A percentile compares a stretch with the other conserved stretches of the same genome.
Evolutionary conservation across 2,329 filamentous ascomycete species (phyloP).

Genomic region (Coniochaeta hoffmannii): DNA sequence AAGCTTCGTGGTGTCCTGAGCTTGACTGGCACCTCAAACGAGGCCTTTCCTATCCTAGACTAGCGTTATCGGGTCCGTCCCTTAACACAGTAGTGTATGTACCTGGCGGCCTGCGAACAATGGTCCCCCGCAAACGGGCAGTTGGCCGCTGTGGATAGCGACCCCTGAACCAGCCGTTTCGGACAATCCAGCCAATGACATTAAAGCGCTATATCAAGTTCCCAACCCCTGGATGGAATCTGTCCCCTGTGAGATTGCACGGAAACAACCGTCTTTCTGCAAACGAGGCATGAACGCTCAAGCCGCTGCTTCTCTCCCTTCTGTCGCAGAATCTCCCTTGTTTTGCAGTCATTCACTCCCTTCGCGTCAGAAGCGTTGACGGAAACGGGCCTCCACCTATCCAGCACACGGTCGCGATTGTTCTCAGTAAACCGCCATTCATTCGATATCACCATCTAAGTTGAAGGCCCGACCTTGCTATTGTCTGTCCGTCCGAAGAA

Average conservation of each 20-base stretch:
- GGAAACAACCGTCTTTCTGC: not conserved
- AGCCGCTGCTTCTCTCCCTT: not conserved
- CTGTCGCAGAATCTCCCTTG: slow-evolving; percentile 9
- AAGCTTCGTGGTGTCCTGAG: not conserved
- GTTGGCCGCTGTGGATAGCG: not conserved
- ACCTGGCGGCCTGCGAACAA: not conserved
- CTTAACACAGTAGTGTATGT: no score
- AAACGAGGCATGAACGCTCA: not conserved
- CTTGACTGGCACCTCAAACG: not conserved
- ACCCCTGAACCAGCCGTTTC: not conserved
- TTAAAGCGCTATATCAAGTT: not conserved
- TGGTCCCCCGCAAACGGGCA: not conserved
- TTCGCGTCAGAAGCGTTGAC: slow-evolving; percentile 5
- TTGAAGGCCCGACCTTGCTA: not conserved
- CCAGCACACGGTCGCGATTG: not conserved
- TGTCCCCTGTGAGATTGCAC: not conserved
- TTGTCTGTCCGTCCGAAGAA: not conserved
- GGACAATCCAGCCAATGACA: not conserved
- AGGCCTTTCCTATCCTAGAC: not conserved
- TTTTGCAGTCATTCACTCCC: slow-evolving; percentile 7
- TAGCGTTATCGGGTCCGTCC: not conserved
- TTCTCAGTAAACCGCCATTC: slow-evolving; percentile 9
- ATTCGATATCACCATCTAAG: slow-evolving; percentile 5
- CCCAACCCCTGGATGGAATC: not conserved
- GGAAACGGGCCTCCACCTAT: not conserved